Evolutionary conservation across 768 basidiomycete species (phyloP).

Genomic region (Termitomyces sp.): DNA sequence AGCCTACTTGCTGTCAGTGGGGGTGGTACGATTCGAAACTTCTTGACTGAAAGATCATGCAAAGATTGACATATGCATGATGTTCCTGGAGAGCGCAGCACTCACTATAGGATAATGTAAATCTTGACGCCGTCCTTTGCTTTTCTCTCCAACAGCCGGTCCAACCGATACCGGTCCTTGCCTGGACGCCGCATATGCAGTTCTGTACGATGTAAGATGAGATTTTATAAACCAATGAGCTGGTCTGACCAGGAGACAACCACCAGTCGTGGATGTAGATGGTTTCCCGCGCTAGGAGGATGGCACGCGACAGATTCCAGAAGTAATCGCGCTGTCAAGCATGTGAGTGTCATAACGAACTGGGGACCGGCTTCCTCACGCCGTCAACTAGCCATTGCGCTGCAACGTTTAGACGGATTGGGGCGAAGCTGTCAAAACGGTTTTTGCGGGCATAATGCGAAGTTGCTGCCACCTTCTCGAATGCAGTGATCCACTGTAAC

Average conservation of each 20-base stretch:
- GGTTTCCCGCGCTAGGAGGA: slow-evolving; percentile 79
- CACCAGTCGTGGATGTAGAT: slow-evolving; percentile 99
- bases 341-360: neutral
- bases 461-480: slow-evolving; percentile 74
- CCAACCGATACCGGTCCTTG: slow-evolving; percentile 83
- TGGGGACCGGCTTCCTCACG: slow-evolving; percentile 39
- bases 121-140: slow-evolving; percentile 96
- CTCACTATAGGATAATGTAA: slow-evolving; percentile 91
- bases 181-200: slow-evolving; percentile 81
- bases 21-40: slow-evolving; percentile 93
- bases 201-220: slow-evolving; percentile 38
- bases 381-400: slow-evolving; percentile 99
- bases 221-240: neutral
- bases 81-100: slow-evolving; percentile 1
- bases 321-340: slow-evolving; percentile 88
- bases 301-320: slow-evolving; percentile 93
- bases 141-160: slow-evolving; percentile 82
- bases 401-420: slow-evolving; percentile 87
- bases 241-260: slow-evolving; percentile 75
- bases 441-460: slow-evolving; percentile 80
- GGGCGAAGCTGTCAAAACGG: slow-evolving; percentile 93
- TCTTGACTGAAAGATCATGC: slow-evolving; percentile 62
- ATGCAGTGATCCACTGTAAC: slow-evolving; percentile 92
- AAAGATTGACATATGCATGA: slow-evolving; percentile 7
- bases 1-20: slow-evolving; percentile 84